Conservation (phyloP, 139 green algal genomes). For the Yamagishiella unicocca region DNA sequence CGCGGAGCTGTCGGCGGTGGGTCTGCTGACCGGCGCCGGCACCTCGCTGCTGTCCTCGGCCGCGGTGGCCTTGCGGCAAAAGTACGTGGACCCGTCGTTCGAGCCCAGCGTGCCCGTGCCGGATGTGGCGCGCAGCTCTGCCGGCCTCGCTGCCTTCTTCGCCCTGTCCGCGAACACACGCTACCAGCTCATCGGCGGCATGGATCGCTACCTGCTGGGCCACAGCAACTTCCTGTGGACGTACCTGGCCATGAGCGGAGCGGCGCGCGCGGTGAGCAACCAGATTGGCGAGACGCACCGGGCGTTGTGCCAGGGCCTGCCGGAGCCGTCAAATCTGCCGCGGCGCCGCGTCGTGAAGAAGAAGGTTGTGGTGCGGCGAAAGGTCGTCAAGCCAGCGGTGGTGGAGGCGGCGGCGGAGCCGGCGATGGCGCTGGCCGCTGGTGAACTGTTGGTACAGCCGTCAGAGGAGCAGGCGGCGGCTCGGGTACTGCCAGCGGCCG, state of each 20-base stretch:
- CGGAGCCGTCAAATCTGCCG: neutral
- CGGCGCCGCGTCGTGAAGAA: constrained; percentile 56
- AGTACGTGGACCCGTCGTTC: constrained; percentile 72
- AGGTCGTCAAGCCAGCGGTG: constrained; percentile 38
- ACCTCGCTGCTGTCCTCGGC: constrained; percentile 64
- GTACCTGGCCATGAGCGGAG: constrained; percentile 72
- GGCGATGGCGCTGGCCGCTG: neutral
- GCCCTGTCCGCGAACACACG: constrained; percentile 89
- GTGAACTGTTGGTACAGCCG: neutral
- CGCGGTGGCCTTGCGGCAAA: constrained; percentile 62
- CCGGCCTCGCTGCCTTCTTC: constrained; percentile 85
- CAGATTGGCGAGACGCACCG: constrained; percentile 67
- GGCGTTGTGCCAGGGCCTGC: constrained; percentile 71
- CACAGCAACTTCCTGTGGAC: constrained; percentile 82
- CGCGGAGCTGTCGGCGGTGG: constrained; percentile 91
- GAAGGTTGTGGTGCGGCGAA: constrained; percentile 49
- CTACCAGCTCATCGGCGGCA: constrained; percentile 93
- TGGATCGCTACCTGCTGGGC: constrained; percentile 92
- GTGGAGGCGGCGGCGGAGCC: constrained; percentile 19
- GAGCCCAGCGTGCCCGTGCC: constrained; percentile 85
- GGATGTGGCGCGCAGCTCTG: constrained; percentile 63
- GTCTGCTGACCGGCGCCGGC: constrained; percentile 72
- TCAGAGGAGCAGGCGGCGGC: neutral
- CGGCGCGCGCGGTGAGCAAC: constrained; percentile 55
- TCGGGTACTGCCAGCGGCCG: neutral